Evolutionary conservation across 176 grass and related monocot genomes (phyloP), one percentile per base, ranked within the genome.

Genomic region (Carex kokanica): DNA sequence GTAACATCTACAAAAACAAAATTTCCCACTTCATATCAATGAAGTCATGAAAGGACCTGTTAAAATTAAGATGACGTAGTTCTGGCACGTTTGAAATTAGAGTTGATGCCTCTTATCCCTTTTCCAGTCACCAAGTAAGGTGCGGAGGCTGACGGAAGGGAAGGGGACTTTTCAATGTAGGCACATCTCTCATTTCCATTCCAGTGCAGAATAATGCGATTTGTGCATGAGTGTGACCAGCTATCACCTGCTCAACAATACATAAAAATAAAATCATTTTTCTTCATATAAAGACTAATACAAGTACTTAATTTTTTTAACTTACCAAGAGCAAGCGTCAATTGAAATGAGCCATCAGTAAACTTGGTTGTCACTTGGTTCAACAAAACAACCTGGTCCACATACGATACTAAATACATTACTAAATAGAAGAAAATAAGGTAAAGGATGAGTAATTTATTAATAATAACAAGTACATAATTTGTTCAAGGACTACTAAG

Each of bases 341-440:
- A 86, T 63, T 95, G 93, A 90, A 93, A 99, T 79, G 91, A 91
- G 31, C 93, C 91, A 87, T 95, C 93, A 10, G 83, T 90, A 91
- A 90, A 91, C 89, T 98, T 98, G 11, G 92, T 95, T 77, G 96
- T 95, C 16, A 98, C 96, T 90, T 98, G 93, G 78, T 98, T 98
- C 88, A 95, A 87, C 75, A 98, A 88, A 62, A 98, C 89, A 88
- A 95, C 91, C 96, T 98, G 89, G 62, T 75, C 10, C 47, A 60
- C 64, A 87, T 73, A 72, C 86, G 79, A 57, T 70, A 80, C n/a
- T 79, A 69, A 69, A 88, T 18, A 1, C 23, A 25, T 15, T 2
- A 84, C 38, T 71, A 57, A 56, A 56, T 63, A 63, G 5, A 74
- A 61, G 18, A 17, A 17, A 56, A 20, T 59, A 57, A 43, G 65